Evolutionary conservation across 2,329 filamentous ascomycete species (phyloP).

Genomic region (Exophiala aquamarina): DNA sequence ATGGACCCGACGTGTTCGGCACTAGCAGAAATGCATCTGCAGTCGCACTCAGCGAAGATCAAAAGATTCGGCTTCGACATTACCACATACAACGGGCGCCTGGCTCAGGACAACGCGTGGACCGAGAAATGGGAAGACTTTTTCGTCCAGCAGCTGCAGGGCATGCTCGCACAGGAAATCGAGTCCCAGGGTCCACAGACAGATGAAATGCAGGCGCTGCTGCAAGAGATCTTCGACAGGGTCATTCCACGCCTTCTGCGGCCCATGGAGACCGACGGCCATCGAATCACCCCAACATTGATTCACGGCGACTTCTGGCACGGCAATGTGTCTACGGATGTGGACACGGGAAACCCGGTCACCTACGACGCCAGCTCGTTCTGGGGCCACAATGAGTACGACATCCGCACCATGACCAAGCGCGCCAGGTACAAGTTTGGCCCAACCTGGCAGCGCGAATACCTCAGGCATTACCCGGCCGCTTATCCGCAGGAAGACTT

Average conservation of each 20-base stretch:
- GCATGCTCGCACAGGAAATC: slow-evolving; percentile 31
- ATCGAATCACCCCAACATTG: slow-evolving; percentile 31
- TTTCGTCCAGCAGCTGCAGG: slow-evolving; percentile 35
- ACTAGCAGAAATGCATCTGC: slow-evolving; percentile 34
- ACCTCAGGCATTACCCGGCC: too few species aligned
- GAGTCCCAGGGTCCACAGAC: slow-evolving; percentile 34
- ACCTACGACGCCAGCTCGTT: slow-evolving; percentile 40
- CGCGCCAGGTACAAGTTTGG: too few species aligned
- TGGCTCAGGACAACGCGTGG: slow-evolving; percentile 33
- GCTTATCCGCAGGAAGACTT: too few species aligned
- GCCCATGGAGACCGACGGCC: slow-evolving; percentile 25
- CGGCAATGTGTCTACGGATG: slow-evolving; percentile 36
- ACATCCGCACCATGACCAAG: too few species aligned
- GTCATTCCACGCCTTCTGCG: slow-evolving; percentile 36
- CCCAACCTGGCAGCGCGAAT: too few species aligned
- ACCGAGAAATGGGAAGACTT: slow-evolving; percentile 40
- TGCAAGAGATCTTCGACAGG: slow-evolving; percentile 23
- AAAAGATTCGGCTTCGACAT: slow-evolving; percentile 42
- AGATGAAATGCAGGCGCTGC: slow-evolving; percentile 30
- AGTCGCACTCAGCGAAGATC: slow-evolving; percentile 33
- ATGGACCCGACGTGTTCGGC: slow-evolving; percentile 25
- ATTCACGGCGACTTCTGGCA: slow-evolving; percentile 46
- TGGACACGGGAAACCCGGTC: slow-evolving; percentile 30
- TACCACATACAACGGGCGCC: slow-evolving; percentile 34
- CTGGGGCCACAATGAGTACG: slow-evolving; percentile 46